Percentiles rank a stretch among this genome's conserved stretches.
Evolutionary conservation across 169 alveolate species (phyloP).

Genomic region (Ichthyophthirius multifiliis): DNA sequence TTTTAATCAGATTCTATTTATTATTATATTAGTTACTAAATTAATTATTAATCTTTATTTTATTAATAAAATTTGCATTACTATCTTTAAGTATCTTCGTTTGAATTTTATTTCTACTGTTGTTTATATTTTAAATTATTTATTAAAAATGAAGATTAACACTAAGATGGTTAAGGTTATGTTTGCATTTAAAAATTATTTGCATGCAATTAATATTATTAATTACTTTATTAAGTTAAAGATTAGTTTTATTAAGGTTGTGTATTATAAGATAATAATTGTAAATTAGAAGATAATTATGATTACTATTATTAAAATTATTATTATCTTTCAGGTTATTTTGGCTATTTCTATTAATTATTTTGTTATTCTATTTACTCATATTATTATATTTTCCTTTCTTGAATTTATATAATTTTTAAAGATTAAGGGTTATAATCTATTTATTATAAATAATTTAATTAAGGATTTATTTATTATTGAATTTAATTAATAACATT

Average conservation of each 20-base stretch:
- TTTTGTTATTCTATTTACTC: neutral
- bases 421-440: neutral
- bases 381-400: neutral
- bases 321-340: neutral
- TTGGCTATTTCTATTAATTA: neutral
- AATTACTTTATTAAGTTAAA: no score
- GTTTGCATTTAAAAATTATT: neutral
- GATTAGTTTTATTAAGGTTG: neutral
- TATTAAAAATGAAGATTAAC: neutral
- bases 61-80: neutral
- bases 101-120: neutral
- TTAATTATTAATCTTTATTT: neutral
- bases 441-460: neutral
- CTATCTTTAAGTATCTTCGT: neutral
- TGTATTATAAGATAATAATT: neutral
- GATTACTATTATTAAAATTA: neutral
- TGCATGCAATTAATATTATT: no score
- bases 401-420: neutral
- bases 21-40: neutral
- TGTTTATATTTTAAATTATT: neutral
- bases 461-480: neutral
- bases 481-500: neutral
- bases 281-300: neutral
- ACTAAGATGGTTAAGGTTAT: neutral
- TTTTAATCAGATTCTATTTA: neutral